These are phyloP conservation scores for Rubia yunnanensis DNA, from an alignment of 257 asterid species.

Conservation along the genomic window DNA sequence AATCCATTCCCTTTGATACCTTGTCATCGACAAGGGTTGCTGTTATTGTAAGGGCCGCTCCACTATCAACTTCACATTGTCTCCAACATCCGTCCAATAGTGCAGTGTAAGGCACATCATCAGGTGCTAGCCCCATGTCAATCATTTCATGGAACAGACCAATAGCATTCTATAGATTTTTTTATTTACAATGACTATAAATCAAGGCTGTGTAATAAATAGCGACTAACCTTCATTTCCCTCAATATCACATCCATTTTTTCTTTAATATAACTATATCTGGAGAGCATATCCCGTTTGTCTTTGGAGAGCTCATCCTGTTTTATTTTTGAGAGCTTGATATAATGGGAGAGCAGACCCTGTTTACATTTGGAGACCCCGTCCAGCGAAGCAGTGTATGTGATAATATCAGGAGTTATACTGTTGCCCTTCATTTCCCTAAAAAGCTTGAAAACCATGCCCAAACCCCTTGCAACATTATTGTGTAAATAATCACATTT, in stretches of 20 bases:
- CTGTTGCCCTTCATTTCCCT: constrained; percentile 54
- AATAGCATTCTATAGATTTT: constrained; percentile 51
- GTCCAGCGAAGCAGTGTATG: constrained; percentile 60
- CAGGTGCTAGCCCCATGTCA: constrained; percentile 56
- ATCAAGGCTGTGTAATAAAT: constrained; percentile 62
- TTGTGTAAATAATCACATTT: constrained; percentile 50
- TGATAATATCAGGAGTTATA: constrained; percentile 55
- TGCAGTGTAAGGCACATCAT: constrained; percentile 53
- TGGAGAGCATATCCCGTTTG: too few species aligned
- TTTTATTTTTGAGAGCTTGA: too few species aligned
- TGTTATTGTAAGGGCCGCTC: too few species aligned
- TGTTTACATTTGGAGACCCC: too few species aligned
- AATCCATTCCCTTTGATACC: constrained; percentile 43
- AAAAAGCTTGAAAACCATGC: constrained; percentile 50
- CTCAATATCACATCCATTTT: constrained; percentile 24
- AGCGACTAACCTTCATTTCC: constrained; percentile 43
- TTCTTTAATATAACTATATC: constrained; percentile 24
- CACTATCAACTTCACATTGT: constrained; percentile 44
- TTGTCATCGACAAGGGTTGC: constrained; percentile 37
- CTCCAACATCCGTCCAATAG: constrained; percentile 60
- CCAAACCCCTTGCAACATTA: constrained; percentile 43
- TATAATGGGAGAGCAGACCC: too few species aligned
- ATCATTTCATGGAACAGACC: constrained; percentile 52
- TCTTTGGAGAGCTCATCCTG: too few species aligned
- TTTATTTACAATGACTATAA: constrained; percentile 58